Evolutionary conservation across 257 asterid species (phyloP), one percentile per base, ranked within the genome.

Genomic region (Parsonsia alboflavescens): DNA sequence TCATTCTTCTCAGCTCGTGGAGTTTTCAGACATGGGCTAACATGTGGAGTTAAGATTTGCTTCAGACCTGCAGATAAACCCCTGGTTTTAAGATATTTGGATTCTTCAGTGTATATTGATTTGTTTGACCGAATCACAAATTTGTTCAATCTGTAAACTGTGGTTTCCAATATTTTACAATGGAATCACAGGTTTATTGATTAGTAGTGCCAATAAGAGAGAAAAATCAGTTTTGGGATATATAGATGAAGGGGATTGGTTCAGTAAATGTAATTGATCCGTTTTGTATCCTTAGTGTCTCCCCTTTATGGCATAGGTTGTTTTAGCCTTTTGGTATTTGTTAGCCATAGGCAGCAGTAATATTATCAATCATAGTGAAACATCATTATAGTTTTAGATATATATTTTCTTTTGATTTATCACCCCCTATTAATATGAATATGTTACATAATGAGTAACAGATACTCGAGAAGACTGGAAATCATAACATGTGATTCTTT

Each of bases 121-220:
- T 39, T 85, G 77, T 73, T 71, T 76, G 84, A 77, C 80, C 74
- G 74, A 62, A 86, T 87, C 82, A 81, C 84, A 85, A 79, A 82
- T 87, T 84, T 48, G 73, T 75, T 81, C 84, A 78, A 82, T 90
- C 89, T 70, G 81, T 83, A 71, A 87, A 74, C 88, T 81, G 93
- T 82, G 90, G 78, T 89, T 89, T 91, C 82, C 75, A 39, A 68
- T 68, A 57, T 76, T 68, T 76, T 75, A 22, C 74, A 7, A 57
- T 19, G 57, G 68, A n/a, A 57, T 68, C 70, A 69, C 70, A 68
- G 74, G 30, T 39, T 65, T 41, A 21, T 45, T 68, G 62, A n/a
- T 50, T 65, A 61, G 75, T 65, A 57, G 70, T 30, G 54, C 64
- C 70, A 75, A 53, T 30, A 76, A 67, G n/a, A 54, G 50, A 53